Base-by-base conservation (phyloP, 2,329 filamentous ascomycete species). In the Aureobasidium sp. region DNA sequence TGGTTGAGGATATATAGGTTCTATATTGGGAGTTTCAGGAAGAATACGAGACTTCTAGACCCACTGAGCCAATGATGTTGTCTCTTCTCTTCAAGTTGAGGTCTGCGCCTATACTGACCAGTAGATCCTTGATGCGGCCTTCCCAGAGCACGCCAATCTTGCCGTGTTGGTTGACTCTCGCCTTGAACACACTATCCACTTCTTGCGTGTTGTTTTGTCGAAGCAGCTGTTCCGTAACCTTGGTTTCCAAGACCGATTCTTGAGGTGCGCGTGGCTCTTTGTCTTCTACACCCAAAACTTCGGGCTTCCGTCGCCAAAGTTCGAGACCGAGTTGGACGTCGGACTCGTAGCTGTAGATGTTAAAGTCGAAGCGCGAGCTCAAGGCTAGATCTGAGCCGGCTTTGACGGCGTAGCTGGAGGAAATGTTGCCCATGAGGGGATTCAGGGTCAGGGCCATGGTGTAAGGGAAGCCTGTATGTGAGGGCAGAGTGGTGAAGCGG, bases 341-440 rank as follows among this genome's bases (percentile, higher is more conserved):
- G 71, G 91, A 96, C 78, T 99, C 94, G 78, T 97, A 99, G 72
- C 91, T 96, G 76, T 97, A 97, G 55, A 97, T 89, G 70, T 99
- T 99, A 77, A 99, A 99, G 71, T 95, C 91, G 77, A 97, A 93
- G 55, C 89, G 86, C 25, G 91, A 95, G 66, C 91, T 94, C 55
- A 99, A 82, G 12, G 91, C 89, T 67, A 96, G 84, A 69, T 91
- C 86, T 37, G 84, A 84, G 3, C 91, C 91, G 1, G 93, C 93
- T 70, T 90, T 88, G 52, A 97, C 90, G 0, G 94, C 90, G 73
- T 99, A 99, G 17, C 87, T 96, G 39, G 91, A 90, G 62, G 89
- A 92, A 64, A 99, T 82, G 71, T 90, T 96, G 20, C 94, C 94
- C 85, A 97, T 97, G 53, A 99, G 79, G 4, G 94, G 94, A 68